Base-by-base conservation (phyloP, 2,329 filamentous ascomycete species). In the Ophiobolus disseminans region DNA sequence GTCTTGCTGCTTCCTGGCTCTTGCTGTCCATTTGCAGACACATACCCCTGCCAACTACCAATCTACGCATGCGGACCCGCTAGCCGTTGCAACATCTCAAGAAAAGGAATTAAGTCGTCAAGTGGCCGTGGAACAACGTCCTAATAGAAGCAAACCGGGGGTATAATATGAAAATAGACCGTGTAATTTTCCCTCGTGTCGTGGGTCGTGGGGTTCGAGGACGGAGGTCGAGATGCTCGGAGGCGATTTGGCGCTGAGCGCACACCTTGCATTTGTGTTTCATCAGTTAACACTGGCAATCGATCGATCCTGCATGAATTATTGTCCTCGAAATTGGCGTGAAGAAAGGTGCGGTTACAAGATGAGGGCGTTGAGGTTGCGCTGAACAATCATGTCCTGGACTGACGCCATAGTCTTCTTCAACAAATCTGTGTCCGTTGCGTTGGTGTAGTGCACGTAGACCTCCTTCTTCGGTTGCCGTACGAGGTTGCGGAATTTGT, bases 371-470 rank as follows among this genome's bases (percentile, higher is more conserved):
- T 80, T 78, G 58, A 80, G 69, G 57, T 80, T 80, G 48, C 78
- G 75, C 62, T 80, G 78, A 41, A 80, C 78, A 57, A 80, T 80
- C 78, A 80, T 80, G 57, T 80, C 78, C 59, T 80, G 78, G 40
- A 80, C 77, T 26, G 76, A 79, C 43, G 73, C 74, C 78, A 80
- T 80, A 21, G 78, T 80, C 68, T 78, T 80, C 62, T 80, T 79
- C 44, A 99, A 66, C 48, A 80, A 63, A 62, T 80, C 70, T 38
- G 78, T 80, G 55, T 80, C 78, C 37, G 78, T 80, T 7, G 78
- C 78, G 59, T 80, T 80, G 40, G 78, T 80, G 67, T 76, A 80
- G 64, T 80, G 77, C 16, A 80, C 75, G 50, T 80, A 80, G 34
- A 78, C 75, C 59, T 80, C 78, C 62, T 80, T 80, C 60, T 74